phyloP scores from a whole-genome alignment of 192 early-diverging fungal genomes.

The Bifiguratus adelaidae region DNA sequence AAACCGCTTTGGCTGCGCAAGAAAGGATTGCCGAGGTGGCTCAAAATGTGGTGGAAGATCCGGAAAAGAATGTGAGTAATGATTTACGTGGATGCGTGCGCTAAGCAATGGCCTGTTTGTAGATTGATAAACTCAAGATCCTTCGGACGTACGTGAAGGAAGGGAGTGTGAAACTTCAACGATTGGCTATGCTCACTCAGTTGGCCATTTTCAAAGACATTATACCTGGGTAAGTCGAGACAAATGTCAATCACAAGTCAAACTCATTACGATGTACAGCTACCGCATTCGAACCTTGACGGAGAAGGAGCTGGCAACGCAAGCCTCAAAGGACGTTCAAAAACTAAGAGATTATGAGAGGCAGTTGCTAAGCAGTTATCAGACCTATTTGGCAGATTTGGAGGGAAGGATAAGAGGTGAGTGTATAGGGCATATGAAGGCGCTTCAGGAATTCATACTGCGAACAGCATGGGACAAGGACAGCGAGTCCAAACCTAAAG shows the following conservation, averaged over 20 bases:
- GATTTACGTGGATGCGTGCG: not conserved
- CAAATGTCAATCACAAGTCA: not conserved
- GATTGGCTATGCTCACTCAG: conserved; percentile 76
- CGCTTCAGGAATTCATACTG: too few species aligned
- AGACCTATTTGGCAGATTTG: conserved; percentile 71
- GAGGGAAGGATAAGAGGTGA: too few species aligned
- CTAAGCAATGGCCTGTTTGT: conserved; percentile 2
- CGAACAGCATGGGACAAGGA: too few species aligned
- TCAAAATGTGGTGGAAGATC: conserved; percentile 66
- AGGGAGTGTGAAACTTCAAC: conserved; percentile 50
- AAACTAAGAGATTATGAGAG: conserved; percentile 83
- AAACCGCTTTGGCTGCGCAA: conserved; percentile 46
- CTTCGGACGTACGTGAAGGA: conserved; percentile 58
- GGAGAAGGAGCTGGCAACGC: conserved; percentile 61
- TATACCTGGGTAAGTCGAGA: conserved; percentile 54
- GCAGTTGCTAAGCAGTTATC: conserved; percentile 69
- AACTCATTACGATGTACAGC: conserved; percentile 3
- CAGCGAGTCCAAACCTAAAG: conserved; percentile 14
- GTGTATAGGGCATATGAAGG: too few species aligned
- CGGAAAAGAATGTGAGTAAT: conserved; percentile 55
- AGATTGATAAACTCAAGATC: conserved; percentile 56
- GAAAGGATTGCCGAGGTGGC: conserved; percentile 78
- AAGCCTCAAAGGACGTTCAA: conserved; percentile 86
- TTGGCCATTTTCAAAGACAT: conserved; percentile 93
- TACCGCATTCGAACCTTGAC: conserved; percentile 88